A percentile compares a stretch with the other conserved stretches of the same genome.
Evolutionary conservation across 164 flowering plant genomes (phyloP).

Genomic region (Buxus sempervirens): DNA sequence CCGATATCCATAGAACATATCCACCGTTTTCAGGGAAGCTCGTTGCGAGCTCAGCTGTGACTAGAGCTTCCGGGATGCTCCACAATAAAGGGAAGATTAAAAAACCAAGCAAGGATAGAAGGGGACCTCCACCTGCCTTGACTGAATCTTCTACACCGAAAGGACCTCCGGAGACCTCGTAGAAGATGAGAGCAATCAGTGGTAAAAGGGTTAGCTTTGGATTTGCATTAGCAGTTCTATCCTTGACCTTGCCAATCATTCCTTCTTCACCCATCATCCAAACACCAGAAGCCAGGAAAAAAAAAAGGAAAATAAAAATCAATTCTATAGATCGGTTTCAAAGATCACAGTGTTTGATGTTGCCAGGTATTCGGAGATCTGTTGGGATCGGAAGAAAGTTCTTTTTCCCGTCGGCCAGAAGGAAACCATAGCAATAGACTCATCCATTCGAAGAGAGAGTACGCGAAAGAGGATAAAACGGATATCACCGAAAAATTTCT

Average conservation of each 20-base stretch:
- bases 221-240: constrained; percentile 22
- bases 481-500: background rate
- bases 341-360: background rate
- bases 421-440: background rate
- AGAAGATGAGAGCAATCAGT: constrained; percentile 76
- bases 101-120: constrained; percentile 74
- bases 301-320: background rate
- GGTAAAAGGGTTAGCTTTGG: constrained; percentile 68
- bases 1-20: constrained; percentile 80
- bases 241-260: constrained; percentile 20
- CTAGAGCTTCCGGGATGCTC: constrained; percentile 89
- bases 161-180: constrained; percentile 94
- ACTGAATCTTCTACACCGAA: constrained; percentile 93
- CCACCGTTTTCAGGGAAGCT: constrained; percentile 88
- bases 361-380: background rate
- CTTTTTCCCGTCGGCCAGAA: background rate
- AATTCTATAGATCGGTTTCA: background rate
- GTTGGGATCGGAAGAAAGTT: background rate
- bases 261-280: constrained; percentile 45
- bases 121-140: constrained; percentile 75
- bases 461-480: too few relatives aligned
- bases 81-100: constrained; percentile 73
- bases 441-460: background rate
- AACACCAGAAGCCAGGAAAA: background rate
- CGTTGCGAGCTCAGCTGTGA: constrained; percentile 87